Evolutionary conservation across 257 asterid genomes (phyloP).

Genomic region (Scutellaria baicalensis): DNA sequence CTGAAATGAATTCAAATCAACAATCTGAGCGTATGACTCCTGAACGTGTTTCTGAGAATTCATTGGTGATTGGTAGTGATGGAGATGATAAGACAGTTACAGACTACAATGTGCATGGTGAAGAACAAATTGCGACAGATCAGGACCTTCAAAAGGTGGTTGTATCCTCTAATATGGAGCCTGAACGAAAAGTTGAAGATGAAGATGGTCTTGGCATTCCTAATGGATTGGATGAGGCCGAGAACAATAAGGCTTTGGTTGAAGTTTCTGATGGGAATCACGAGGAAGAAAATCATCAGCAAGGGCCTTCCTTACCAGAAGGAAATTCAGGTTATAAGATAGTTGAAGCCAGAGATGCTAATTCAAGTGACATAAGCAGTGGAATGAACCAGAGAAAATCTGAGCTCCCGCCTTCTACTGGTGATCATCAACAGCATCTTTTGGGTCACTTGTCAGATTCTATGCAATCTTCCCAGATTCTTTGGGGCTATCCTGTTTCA

Average conservation of each 20-base stretch:
- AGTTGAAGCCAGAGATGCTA: constrained; percentile 15
- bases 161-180: constrained; percentile 18
- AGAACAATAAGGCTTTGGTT: constrained; percentile 8
- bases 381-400: constrained; percentile 8
- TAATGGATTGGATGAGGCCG: constrained; percentile 13
- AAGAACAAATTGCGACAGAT: background rate
- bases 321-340: constrained; percentile 9
- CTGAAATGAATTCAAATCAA: constrained; percentile 12
- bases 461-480: constrained; percentile 39
- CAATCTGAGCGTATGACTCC: constrained; percentile 15
- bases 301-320: constrained; percentile 15
- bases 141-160: constrained; percentile 7
- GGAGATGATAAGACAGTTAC: no score
- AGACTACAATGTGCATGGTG: no score
- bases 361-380: constrained; percentile 16
- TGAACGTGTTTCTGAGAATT: no score
- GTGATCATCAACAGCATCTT: constrained; percentile 26
- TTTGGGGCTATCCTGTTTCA: constrained; percentile 40
- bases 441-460: constrained; percentile 28
- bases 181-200: constrained; percentile 18
- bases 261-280: constrained; percentile 21
- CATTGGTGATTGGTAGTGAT: no score
- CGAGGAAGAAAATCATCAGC: constrained; percentile 20
- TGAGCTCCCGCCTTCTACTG: constrained; percentile 17
- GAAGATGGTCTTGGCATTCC: constrained; percentile 16